These are phyloP conservation scores for Globisporangium sylvaticum DNA, from an alignment of 352 stramenopile species.

Conservation along the genomic window DNA sequence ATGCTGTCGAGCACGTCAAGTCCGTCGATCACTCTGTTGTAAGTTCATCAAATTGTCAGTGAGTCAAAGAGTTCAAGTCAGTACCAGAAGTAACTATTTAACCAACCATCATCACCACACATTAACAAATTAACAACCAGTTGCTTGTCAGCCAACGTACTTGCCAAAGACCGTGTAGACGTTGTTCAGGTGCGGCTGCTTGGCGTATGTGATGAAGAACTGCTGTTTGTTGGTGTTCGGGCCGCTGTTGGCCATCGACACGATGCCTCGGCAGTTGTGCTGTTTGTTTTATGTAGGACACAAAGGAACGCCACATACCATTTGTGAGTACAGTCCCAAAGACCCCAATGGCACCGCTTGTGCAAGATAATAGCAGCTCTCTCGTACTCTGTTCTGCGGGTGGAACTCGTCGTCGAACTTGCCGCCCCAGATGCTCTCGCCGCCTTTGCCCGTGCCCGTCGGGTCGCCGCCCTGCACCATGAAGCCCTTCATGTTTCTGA, in stretches of 20 bases:
- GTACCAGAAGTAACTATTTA: not conserved
- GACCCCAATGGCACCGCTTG: no score
- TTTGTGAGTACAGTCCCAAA: no score
- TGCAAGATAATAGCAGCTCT: not conserved
- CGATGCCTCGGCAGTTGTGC: conserved; percentile 88
- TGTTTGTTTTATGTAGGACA: conserved; percentile 13
- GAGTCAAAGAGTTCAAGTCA: not conserved
- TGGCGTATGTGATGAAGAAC: conserved; percentile 98
- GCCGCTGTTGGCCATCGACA: conserved; percentile 92
- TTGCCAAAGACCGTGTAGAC: conserved; percentile 97
- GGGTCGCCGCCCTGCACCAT: conserved; percentile 90
- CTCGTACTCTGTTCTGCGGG: conserved; percentile 67
- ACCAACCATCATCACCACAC: not conserved
- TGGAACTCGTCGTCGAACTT: conserved; percentile 92
- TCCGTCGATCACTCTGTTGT: conserved; percentile 89
- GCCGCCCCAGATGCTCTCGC: conserved; percentile 88
- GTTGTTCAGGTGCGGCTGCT: conserved; percentile 97
- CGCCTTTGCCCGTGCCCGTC: conserved; percentile 88
- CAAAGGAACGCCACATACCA: not conserved
- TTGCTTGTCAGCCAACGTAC: conserved; percentile 31
- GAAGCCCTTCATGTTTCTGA: conserved; percentile 86
- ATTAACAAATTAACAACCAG: not conserved
- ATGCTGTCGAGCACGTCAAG: conserved; percentile 97
- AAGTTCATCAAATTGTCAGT: not conserved
- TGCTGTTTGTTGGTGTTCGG: conserved; percentile 93